A percentile compares a stretch with the other conserved stretches of the same genome.
Conservation (phyloP, 257 asterid species). For the Plectranthus barbatus region DNA sequence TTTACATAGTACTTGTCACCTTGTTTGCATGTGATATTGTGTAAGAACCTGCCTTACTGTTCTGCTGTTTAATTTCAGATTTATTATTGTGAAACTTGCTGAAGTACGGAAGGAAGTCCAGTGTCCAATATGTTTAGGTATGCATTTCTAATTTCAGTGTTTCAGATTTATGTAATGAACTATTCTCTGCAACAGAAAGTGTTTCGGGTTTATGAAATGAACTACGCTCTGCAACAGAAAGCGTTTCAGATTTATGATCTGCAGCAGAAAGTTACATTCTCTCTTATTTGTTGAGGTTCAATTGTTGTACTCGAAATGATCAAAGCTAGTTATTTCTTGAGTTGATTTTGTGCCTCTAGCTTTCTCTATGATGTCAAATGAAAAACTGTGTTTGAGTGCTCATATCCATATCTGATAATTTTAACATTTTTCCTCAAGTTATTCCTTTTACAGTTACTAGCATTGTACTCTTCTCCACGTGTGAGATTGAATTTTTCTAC, state of each 20-base stretch:
- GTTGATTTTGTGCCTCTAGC: neutral
- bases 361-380: neutral
- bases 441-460: neutral
- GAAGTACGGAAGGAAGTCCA: slow-evolving; percentile 93
- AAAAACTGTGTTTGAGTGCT: neutral
- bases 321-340: neutral
- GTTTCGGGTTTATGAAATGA: neutral
- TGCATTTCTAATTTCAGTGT: slow-evolving; percentile 2
- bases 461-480: neutral
- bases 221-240: slow-evolving; percentile 9
- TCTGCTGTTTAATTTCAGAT: slow-evolving; percentile 41
- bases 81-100: slow-evolving; percentile 52
- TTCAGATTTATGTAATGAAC: neutral
- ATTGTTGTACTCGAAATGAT: neutral
- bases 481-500: neutral
- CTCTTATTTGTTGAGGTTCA: neutral
- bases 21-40: neutral
- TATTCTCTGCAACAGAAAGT: slow-evolving; percentile 9
- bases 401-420: neutral
- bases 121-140: slow-evolving; percentile 95
- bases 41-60: neutral
- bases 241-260: slow-evolving; percentile 3
- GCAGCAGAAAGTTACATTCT: slow-evolving; percentile 13
- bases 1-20: neutral
- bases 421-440: neutral